These are phyloP conservation scores for Penicillium roqueforti DNA, from an alignment of 495 filamentous ascomycete genomes.

Conservation along the genomic window DNA sequence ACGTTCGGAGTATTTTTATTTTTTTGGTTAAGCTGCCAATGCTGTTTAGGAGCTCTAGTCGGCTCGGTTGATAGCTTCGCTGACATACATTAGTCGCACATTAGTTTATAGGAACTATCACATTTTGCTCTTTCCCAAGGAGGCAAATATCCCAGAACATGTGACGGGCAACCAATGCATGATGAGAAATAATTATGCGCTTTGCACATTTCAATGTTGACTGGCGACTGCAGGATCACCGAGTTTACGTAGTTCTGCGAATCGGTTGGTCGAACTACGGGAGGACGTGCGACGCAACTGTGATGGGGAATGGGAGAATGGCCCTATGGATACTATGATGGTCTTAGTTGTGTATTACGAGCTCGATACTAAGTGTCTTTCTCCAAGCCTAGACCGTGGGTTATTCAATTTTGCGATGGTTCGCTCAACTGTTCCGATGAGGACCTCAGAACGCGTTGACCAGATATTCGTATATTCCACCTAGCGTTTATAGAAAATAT, in stretches of 20 bases:
- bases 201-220: conserved; percentile 2
- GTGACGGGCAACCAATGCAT: conserved; percentile 1
- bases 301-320: conserved; percentile 1
- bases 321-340: neutral
- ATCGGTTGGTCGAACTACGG: conserved; percentile 11
- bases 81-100: conserved; percentile 7
- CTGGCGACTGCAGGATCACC: conserved; percentile 26
- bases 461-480: neutral
- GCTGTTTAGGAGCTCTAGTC: neutral
- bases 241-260: conserved; percentile 7
- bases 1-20: neutral
- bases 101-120: conserved; percentile 1
- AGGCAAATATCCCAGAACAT: neutral
- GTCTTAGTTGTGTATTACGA: conserved; percentile 1
- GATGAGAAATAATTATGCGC: conserved; percentile 1
- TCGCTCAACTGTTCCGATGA: neutral
- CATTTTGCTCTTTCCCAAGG: neutral
- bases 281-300: conserved; percentile 6
- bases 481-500: neutral
- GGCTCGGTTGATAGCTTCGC: neutral
- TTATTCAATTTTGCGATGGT: neutral
- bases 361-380: neutral
- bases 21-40: neutral
- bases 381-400: conserved; percentile 1
- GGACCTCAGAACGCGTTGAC: neutral